Conservation (phyloP, 345 rosid species). For the Citrus mangshanensis region DNA sequence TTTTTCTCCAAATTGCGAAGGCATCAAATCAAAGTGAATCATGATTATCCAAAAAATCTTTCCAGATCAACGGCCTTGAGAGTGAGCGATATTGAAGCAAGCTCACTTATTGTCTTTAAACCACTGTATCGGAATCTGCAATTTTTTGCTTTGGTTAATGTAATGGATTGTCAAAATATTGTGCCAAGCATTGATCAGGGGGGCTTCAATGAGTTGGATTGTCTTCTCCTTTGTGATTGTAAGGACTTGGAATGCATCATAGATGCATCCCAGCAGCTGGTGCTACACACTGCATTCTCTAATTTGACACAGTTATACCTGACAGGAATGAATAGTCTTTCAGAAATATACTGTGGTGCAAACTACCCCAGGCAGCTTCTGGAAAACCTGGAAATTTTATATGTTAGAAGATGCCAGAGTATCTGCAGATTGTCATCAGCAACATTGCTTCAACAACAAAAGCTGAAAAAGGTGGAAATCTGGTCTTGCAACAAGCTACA, state of each 20-base stretch:
- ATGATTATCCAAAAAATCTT: not conserved
- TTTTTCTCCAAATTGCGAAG: not conserved
- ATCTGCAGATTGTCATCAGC: not conserved
- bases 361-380: not conserved
- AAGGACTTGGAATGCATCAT: slow-evolving; percentile 7
- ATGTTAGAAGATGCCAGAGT: not conserved
- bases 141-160: not conserved
- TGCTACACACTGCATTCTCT: slow-evolving; percentile 12
- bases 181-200: not conserved
- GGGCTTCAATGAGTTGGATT: not conserved
- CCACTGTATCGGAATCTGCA: not conserved
- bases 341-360: not conserved
- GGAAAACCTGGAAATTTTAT: not conserved
- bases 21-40: not conserved
- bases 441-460: not conserved
- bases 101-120: not conserved
- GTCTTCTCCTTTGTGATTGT: not conserved
- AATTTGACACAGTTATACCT: slow-evolving; percentile 1
- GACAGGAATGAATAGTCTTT: not conserved
- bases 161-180: not conserved
- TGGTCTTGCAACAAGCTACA: not conserved
- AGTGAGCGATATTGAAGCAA: not conserved
- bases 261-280: not conserved
- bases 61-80: not conserved
- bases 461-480: not conserved